These are phyloP conservation scores for Fusarium xyrophilum DNA, from an alignment of 2,329 filamentous ascomycete species.

Conservation along the genomic window DNA sequence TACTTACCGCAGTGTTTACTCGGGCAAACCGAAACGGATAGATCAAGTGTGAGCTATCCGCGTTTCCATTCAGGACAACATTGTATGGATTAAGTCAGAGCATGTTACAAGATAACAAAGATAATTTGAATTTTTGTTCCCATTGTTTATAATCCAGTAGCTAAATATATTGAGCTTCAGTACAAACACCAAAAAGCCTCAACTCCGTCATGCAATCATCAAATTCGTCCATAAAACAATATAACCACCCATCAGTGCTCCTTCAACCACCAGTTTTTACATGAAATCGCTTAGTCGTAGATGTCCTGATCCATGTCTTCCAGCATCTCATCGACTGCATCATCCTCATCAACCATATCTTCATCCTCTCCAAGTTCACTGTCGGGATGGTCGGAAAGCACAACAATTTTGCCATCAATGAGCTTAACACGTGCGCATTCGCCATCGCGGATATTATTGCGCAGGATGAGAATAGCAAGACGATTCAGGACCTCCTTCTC, in stretches of 20 bases:
- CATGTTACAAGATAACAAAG: background rate
- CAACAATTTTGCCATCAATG: constrained; percentile 78
- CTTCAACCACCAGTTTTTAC: background rate
- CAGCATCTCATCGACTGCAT: constrained; percentile 73
- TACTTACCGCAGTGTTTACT: background rate
- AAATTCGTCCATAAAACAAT: constrained; percentile 9
- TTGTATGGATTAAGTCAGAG: background rate
- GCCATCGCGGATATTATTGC: constrained; percentile 83
- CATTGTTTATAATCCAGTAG: background rate
- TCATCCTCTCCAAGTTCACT: constrained; percentile 68
- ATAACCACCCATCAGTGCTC: constrained; percentile 10
- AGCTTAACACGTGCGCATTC: constrained; percentile 83
- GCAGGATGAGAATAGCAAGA: constrained; percentile 87
- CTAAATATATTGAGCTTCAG: constrained; percentile 21
- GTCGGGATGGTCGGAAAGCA: constrained; percentile 80
- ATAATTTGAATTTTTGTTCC: constrained; percentile 7
- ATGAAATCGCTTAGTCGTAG: constrained; percentile 48
- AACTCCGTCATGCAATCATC: constrained; percentile 33
- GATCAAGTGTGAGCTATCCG: background rate
- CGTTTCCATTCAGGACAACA: background rate
- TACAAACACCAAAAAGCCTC: background rate
- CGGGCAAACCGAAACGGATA: background rate
- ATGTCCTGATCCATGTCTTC: constrained; percentile 68
- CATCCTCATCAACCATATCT: constrained; percentile 76
- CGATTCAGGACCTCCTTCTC: constrained; percentile 97